A percentile compares a stretch with the other conserved stretches of the same genome.
These are phyloP conservation scores for Dittrichia graveolens DNA, from an alignment of 129 eudicot species.

Conservation along the genomic window DNA sequence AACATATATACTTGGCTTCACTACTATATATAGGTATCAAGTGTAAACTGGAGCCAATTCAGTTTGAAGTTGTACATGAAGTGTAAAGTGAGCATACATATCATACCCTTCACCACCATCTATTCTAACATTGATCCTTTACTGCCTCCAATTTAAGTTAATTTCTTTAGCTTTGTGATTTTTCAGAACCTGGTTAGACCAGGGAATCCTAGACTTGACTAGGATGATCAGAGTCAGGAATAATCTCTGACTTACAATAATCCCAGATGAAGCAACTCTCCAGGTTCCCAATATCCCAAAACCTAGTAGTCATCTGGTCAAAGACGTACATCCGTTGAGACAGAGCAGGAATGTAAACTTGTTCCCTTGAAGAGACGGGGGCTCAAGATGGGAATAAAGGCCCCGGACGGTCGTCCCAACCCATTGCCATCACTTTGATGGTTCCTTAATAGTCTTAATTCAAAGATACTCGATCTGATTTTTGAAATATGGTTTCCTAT, in stretches of 20 bases:
- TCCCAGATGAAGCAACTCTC: too few species aligned
- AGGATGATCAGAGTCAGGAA: too few species aligned
- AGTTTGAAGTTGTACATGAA: slow-evolving; percentile 7
- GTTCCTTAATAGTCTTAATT: too few species aligned
- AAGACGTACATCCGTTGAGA: neutral
- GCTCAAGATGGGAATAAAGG: too few species aligned
- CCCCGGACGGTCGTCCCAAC: too few species aligned
- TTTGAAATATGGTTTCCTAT: too few species aligned
- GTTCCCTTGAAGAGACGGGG: too few species aligned
- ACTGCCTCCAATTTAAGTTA: neutral
- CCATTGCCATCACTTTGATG: too few species aligned
- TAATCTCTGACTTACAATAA: too few species aligned
- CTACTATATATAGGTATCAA: slow-evolving; percentile 52
- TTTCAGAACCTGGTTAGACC: neutral
- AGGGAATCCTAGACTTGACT: neutral
- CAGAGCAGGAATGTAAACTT: too few species aligned
- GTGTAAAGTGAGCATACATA: slow-evolving; percentile 3
- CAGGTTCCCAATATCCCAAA: neutral
- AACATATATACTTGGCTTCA: slow-evolving; percentile 64
- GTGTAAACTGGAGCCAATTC: neutral
- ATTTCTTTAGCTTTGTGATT: neutral
- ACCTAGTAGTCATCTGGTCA: neutral
- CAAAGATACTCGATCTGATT: too few species aligned
- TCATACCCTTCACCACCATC: slow-evolving; percentile 3
- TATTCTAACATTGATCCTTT: neutral